Base-by-base conservation (phyloP, 495 filamentous ascomycete species). In the Aspergillus cristatus region DNA sequence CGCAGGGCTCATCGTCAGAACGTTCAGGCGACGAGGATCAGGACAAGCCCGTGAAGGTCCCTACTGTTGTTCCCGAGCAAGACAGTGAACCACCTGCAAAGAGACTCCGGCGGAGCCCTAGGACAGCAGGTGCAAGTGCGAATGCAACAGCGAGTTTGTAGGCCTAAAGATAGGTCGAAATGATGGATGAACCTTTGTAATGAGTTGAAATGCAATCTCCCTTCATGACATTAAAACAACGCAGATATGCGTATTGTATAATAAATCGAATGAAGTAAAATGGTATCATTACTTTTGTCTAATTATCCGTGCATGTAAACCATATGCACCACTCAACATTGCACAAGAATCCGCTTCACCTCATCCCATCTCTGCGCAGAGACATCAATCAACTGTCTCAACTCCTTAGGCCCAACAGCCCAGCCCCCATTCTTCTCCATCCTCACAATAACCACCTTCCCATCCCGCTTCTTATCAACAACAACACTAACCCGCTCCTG, bases 371-470 rank as follows among this genome's bases (percentile, higher is more conserved):
- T 70, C 44, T 60, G 53, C 28, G 57, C 58, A 12, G 75, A 71
- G 36, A 73, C 39, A 24, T 56, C 57, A 5, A 83, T 62, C 45
- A 82, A 49, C 29, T 62, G 58, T 39, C 58, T 70, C 55, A 83
- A 60, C 28, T 74, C 67, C n/a, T 56, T 67, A 14, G 45, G 66
- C 18, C 72, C 79, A 7, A 82, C 60, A 22, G 67, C 54, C 41
- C 63, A 67, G n/a, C 88, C 88, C n/a, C 88, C 88, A 38, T 63
- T 68, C 68, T 95, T 95, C 60, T 87, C 82, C 40, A 94, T 71
- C 46, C 72, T 70, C 50, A 82, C 39, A 17, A 94, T 57, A 41
- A 68, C 71, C 14, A 66, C 73, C 42, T 72, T 72, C 26, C 54
- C 58, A 6, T 53, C 57, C 29, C 74, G 66, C 51, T 62, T 58